phyloP scores from a whole-genome alignment of 345 rosid species.

The Hirschfeldia incana region DNA sequence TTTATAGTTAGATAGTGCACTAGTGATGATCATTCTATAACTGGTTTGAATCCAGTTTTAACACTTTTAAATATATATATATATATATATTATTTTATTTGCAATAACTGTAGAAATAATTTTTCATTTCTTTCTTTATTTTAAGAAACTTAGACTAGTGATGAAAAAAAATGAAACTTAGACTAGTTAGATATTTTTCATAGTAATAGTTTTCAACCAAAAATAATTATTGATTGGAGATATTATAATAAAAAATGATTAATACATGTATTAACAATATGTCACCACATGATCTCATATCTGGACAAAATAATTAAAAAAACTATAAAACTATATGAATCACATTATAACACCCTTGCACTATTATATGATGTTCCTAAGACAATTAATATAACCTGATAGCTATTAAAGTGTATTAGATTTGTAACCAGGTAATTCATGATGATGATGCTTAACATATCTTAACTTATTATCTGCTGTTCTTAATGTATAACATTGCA shows the following conservation, averaged over 20 bases:
- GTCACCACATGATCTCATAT: too few species aligned
- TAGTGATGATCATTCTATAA: neutral
- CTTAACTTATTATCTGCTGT: neutral
- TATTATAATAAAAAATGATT: neutral
- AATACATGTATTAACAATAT: neutral
- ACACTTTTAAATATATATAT: too few species aligned
- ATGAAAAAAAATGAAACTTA: neutral
- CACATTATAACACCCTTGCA: neutral
- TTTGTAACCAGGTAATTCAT: neutral
- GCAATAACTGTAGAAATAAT: neutral
- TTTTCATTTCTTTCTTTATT: neutral
- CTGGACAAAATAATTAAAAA: too few species aligned
- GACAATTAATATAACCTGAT: neutral
- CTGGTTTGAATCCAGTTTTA: neutral
- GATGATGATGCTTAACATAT: neutral
- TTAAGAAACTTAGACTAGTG: neutral
- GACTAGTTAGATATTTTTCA: neutral
- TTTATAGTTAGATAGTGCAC: neutral
- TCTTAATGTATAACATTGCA: neutral
- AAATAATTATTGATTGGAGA: neutral
- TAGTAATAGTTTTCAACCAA: neutral
- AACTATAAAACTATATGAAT: too few species aligned
- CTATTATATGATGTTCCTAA: neutral
- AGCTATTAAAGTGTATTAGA: neutral
- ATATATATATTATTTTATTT: too few species aligned